Conservation (phyloP, 441 rosid genomes). For the Metrosideros polymorpha region DNA sequence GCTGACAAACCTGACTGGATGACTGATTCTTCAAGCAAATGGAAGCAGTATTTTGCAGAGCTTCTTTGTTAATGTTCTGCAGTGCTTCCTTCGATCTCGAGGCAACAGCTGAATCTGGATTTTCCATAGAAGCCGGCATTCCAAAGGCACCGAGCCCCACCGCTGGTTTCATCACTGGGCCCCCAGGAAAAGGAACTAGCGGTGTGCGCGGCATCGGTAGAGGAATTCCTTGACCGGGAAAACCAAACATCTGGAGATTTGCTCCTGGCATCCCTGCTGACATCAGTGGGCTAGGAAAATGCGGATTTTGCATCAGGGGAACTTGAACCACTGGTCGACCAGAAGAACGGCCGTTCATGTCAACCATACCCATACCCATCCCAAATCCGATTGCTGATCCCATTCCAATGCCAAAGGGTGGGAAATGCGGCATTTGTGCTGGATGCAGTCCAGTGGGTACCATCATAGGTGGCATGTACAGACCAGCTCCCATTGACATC, state of each 20-base stretch:
- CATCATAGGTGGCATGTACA: neutral
- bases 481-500: constrained; percentile 3
- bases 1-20: constrained; percentile 36
- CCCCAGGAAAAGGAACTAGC: constrained; percentile 32
- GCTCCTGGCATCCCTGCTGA: constrained; percentile 35
- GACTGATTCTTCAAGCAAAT: constrained; percentile 30
- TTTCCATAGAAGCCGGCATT: constrained; percentile 22
- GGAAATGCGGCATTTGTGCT: neutral
- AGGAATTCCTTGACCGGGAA: constrained; percentile 37
- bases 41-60: neutral
- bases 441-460: neutral
- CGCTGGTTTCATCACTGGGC: constrained; percentile 27
- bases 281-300: constrained; percentile 31
- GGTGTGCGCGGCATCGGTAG: constrained; percentile 32
- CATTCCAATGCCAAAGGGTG: constrained; percentile 1
- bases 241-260: constrained; percentile 35
- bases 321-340: neutral
- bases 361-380: constrained; percentile 57
- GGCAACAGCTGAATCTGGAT: constrained; percentile 29
- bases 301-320: constrained; percentile 6
- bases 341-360: constrained; percentile 22
- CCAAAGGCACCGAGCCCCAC: constrained; percentile 17
- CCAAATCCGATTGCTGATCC: constrained; percentile 17
- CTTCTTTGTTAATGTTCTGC: constrained; percentile 17
- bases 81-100: constrained; percentile 27